Evolutionary conservation across 2,329 filamentous ascomycete genomes (phyloP).

Genomic region (Uncinocarpus reesii): DNA sequence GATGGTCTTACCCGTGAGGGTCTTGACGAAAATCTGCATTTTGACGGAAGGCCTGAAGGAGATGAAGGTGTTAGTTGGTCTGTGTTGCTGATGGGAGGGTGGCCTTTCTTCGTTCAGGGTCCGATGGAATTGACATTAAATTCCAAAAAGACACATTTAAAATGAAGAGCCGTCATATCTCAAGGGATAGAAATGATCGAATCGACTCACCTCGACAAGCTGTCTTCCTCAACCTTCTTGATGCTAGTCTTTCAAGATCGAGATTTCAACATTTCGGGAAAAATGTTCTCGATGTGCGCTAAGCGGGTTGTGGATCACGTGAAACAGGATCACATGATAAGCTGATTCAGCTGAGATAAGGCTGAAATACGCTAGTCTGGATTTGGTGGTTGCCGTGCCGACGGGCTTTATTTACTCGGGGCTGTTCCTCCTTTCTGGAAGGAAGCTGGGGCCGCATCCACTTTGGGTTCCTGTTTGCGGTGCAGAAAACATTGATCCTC

Average conservation of each 20-base stretch:
- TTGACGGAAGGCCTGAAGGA: slow-evolving; percentile 35
- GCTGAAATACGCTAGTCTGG: slow-evolving; percentile 13
- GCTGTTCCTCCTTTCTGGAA: background rate
- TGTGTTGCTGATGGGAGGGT: background rate
- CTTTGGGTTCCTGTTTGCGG: background rate
- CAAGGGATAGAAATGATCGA: background rate
- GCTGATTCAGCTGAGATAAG: slow-evolving; percentile 11
- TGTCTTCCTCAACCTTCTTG: slow-evolving; percentile 52
- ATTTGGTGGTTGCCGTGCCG: slow-evolving; percentile 16
- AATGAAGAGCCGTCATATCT: background rate
- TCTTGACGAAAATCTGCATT: slow-evolving; percentile 50
- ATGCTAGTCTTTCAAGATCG: slow-evolving; percentile 23
- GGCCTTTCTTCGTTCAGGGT: too few relatives aligned
- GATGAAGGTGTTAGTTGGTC: background rate
- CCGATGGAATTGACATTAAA: too few relatives aligned
- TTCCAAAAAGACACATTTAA: too few relatives aligned
- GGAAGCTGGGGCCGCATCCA: background rate
- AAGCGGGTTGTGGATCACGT: slow-evolving; percentile 30
- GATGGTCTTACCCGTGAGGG: slow-evolving; percentile 98
- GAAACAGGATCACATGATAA: background rate
- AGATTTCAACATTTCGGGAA: slow-evolving; percentile 18
- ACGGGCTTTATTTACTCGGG: slow-evolving; percentile 16
- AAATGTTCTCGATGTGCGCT: slow-evolving; percentile 10
- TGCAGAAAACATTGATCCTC: too few relatives aligned
- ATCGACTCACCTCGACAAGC: slow-evolving; percentile 47